phyloP scores from a whole-genome alignment of 305 asterid species.

The Vinca major region DNA sequence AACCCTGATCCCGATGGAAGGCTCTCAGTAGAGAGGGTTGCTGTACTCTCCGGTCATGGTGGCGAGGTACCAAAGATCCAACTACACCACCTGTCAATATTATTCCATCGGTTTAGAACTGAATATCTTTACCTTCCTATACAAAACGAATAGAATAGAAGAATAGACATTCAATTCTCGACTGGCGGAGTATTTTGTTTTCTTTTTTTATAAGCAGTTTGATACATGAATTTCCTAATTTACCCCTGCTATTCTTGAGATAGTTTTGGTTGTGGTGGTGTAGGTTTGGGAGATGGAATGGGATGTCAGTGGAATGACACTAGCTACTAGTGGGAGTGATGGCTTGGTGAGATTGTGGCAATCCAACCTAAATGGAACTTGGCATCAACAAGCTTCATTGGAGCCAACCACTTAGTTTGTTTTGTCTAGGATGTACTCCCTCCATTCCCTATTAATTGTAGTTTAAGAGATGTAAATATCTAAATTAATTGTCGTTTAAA shows the following conservation, averaged over 20 bases:
- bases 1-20: slow-evolving; percentile 69
- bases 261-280: slow-evolving; percentile 1
- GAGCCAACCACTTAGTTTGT: slow-evolving; percentile 36
- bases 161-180: no score
- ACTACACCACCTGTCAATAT: not conserved
- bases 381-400: slow-evolving; percentile 72
- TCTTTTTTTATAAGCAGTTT: no score
- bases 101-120: no score
- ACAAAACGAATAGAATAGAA: no score
- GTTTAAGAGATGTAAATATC: no score
- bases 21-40: slow-evolving; percentile 54
- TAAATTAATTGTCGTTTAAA: no score
- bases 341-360: slow-evolving; percentile 83
- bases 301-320: slow-evolving; percentile 96
- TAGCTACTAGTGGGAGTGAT: slow-evolving; percentile 69
- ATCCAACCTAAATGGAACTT: slow-evolving; percentile 57
- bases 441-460: no score
- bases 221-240: no score
- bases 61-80: slow-evolving; percentile 45
- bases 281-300: slow-evolving; percentile 94
- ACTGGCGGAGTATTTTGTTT: no score
- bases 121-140: no score
- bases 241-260: not conserved
- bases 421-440: no score
- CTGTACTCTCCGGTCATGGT: slow-evolving; percentile 56